Percentiles rank a stretch among this genome's conserved stretches.
Evolutionary conservation across 176 grass and related monocot genomes (phyloP).

Genomic region (Paspalum vaginatum): DNA sequence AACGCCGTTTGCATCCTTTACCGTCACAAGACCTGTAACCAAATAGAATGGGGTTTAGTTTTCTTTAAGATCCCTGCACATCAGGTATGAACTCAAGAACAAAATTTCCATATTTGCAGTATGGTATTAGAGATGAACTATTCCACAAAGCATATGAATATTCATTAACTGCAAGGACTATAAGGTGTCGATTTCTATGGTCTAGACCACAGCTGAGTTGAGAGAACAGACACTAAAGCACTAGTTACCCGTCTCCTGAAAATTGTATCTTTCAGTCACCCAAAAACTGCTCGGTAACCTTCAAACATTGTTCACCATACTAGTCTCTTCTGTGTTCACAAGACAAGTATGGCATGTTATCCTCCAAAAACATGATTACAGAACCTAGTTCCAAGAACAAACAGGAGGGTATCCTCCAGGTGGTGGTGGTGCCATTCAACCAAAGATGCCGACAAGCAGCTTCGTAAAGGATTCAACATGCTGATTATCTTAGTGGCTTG

Average conservation of each 20-base stretch:
- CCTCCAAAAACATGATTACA: no score
- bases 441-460: no score
- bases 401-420: no score
- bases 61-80: constrained; percentile 20
- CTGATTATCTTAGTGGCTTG: no score
- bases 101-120: constrained; percentile 4
- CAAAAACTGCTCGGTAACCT: background rate
- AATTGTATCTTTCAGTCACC: background rate
- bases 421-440: no score
- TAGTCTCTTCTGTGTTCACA: background rate
- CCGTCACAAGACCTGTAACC: constrained; percentile 65
- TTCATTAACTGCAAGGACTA: background rate
- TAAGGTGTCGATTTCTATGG: background rate
- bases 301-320: background rate
- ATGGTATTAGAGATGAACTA: constrained; percentile 4
- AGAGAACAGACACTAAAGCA: background rate
- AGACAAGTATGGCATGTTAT: no score
- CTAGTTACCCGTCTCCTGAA: no score
- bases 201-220: no score
- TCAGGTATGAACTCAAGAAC: background rate
- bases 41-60: constrained; percentile 24
- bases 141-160: background rate
- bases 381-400: no score
- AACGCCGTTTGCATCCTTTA: constrained; percentile 66
- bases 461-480: no score